These are phyloP conservation scores for Kurtzmaniella cleridarum DNA, from an alignment of 805 yeast genomes.

Conservation along the genomic window DNA sequence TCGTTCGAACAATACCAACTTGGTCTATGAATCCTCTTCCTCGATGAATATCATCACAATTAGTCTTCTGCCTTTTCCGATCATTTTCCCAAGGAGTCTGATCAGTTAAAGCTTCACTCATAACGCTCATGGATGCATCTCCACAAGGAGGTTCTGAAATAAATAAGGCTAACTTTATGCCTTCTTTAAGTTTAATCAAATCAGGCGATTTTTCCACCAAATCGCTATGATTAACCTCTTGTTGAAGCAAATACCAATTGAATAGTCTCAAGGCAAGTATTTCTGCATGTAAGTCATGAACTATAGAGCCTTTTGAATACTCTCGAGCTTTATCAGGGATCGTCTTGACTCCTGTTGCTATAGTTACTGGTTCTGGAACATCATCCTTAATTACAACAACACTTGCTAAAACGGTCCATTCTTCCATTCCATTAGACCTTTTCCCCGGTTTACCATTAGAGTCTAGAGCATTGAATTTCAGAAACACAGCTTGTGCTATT, in stretches of 20 bases:
- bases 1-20: slow-evolving; percentile 74
- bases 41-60: slow-evolving; percentile 23
- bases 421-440: slow-evolving; percentile 60
- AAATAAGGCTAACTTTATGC: slow-evolving; percentile 50
- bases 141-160: slow-evolving; percentile 87
- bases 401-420: slow-evolving; percentile 84
- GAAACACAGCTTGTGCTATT: slow-evolving; percentile 21
- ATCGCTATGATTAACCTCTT: slow-evolving; percentile 23
- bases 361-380: slow-evolving; percentile 31
- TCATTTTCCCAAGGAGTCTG: slow-evolving; percentile 16
- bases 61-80: slow-evolving; percentile 1
- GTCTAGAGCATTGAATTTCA: slow-evolving; percentile 23
- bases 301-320: slow-evolving; percentile 49
- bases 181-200: slow-evolving; percentile 25
- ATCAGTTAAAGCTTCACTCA: slow-evolving; percentile 9
- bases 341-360: slow-evolving; percentile 83
- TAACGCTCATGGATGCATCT: slow-evolving; percentile 63
- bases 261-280: slow-evolving; percentile 66
- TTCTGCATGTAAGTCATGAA: slow-evolving; percentile 93
- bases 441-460: slow-evolving; percentile 51
- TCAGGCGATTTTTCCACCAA: slow-evolving; percentile 9
- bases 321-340: slow-evolving; percentile 48
- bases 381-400: slow-evolving; percentile 41
- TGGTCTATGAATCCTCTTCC: slow-evolving; percentile 59
- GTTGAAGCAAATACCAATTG: slow-evolving; percentile 53